Evolutionary conservation across 768 basidiomycete genomes (phyloP), one percentile per base, ranked within the genome.

Genomic region (Leucosporidium creatinivorum): DNA sequence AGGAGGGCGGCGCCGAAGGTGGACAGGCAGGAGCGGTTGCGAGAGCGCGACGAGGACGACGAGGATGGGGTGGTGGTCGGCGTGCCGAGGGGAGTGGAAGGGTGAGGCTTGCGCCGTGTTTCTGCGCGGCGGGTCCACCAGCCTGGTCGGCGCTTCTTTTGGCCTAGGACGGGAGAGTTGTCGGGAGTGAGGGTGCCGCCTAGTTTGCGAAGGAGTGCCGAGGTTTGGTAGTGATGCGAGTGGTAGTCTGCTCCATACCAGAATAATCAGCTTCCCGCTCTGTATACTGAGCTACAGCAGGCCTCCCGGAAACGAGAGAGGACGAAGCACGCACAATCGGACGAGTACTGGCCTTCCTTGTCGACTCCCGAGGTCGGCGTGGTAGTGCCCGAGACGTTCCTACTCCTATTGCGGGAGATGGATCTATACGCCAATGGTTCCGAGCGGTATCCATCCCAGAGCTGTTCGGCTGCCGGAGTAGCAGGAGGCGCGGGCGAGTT

Each of bases 51-150:
- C 12, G 33, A 26, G 31, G 30, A 39, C 30, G 30, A 39, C 30
- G 55, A 36, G 51, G 26, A 0, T 49, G 60, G 0, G 62, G 21
- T 28, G 62, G 62, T 61, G 64, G 31, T 63, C 51, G 21, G 63
- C 9, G 57, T 55, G 17, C 52, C 39, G 52, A 49, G 30, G 2
- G 58, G 47, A 4, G 48, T 25, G 15, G 63, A 55, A 39, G 69
- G 57, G 49, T 28, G 25, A 33, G 36, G 36, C 26, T 63, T 65
- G 7, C 67, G 64, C 18, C 70, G 52, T 5, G 52, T 21, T 44
- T 72, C 70, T 3, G 62, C 70, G 9, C 60, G 63, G 0, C 59
- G 55, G 21, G 61, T 48, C 70, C 70, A 72, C 70, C 70, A 72
- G 8, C 62, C 54, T 15, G 67, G 62, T 57, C 66, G 65, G 15